Evolutionary conservation across 192 early-diverging fungal genomes (phyloP), one percentile per base, ranked within the genome.

Genomic region (Dissophora globulifera): DNA sequence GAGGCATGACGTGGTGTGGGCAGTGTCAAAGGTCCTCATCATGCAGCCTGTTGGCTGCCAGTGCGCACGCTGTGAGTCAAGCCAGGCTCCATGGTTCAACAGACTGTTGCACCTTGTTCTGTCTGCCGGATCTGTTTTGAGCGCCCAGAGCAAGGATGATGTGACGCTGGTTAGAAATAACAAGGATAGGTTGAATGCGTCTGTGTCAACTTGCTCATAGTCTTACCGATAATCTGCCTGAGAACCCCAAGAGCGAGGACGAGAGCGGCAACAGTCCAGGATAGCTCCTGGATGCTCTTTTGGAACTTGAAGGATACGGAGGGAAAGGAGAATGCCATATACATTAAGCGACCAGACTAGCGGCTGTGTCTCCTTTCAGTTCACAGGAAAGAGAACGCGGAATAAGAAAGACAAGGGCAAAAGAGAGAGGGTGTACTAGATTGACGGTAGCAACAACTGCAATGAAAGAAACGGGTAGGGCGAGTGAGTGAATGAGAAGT

Each of bases 21-120:
- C 26, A 3, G 50, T 8, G 26, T 80, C 68, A 67, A 91, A 92
- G 22, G 69, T 78, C 23, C 82, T 79, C 40, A 87, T 75, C 80
- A 87, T 88, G 60, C 90, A 91, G 3, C 82, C 84, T 9, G 80
- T 52, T 8, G 88, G 82, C 46, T 91, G 84, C 89, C 89, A 91
- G 17, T 81, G 63, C 0, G 79, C 81, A n/a, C 71, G 52, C 3
- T 50, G 13, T 3, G 40, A 32, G 51, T 85, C 83, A 16, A 79
- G 59, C 82, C 3, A 41, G 33, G 51, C 84, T 82, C 19, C 78
- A 56, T 81, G 83, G 89, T 78, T 75, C 4, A 86, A 57, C 9
- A 86, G 48, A 51, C 80, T 78, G 16, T 62, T 15, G 23, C 84
- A 86, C 12, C 74, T 64, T 22, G 65, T 79, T 32, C 53, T 67